phyloP scores from a whole-genome alignment of 495 filamentous ascomycete species.

The Coniosporium apollinis region DNA sequence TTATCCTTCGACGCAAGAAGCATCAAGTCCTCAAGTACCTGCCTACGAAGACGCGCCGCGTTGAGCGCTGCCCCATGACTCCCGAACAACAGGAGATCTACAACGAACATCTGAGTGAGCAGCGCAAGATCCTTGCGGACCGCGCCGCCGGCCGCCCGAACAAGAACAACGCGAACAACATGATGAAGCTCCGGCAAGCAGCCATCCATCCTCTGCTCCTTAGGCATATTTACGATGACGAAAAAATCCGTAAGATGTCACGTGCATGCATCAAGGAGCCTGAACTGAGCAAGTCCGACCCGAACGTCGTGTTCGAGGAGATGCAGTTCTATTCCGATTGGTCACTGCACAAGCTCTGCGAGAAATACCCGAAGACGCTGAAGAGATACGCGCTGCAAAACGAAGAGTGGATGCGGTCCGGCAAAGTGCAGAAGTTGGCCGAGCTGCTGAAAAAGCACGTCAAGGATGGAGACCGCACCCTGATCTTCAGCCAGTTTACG shows the following conservation, averaged over 20 bases:
- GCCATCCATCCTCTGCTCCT: constrained; percentile 86
- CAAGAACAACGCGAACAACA: constrained; percentile 46
- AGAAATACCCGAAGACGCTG: constrained; percentile 43
- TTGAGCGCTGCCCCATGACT: constrained; percentile 69
- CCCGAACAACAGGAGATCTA: constrained; percentile 54
- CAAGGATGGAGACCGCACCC: constrained; percentile 65
- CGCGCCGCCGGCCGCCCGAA: constrained; percentile 40
- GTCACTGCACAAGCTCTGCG: constrained; percentile 65
- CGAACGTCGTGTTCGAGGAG: constrained; percentile 52
- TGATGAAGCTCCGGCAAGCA: constrained; percentile 85
- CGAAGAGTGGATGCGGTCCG: constrained; percentile 79
- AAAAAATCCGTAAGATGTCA: constrained; percentile 58
- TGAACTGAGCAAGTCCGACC: constrained; percentile 39
- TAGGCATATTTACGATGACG: constrained; percentile 58
- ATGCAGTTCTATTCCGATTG: constrained; percentile 62
- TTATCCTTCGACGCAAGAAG: constrained; percentile 86
- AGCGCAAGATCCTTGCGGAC: constrained; percentile 36
- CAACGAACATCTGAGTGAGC: constrained; percentile 36
- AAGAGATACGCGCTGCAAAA: constrained; percentile 45
- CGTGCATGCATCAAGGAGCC: constrained; percentile 47
- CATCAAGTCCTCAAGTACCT: constrained; percentile 81
- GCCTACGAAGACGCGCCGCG: constrained; percentile 58
- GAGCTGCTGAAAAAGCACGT: constrained; percentile 56
- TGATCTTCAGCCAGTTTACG: constrained; percentile 88
- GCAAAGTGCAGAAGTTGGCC: constrained; percentile 66